Base-by-base conservation (phyloP, 2,329 filamentous ascomycete genomes). In the Intubia oerlemansii region DNA sequence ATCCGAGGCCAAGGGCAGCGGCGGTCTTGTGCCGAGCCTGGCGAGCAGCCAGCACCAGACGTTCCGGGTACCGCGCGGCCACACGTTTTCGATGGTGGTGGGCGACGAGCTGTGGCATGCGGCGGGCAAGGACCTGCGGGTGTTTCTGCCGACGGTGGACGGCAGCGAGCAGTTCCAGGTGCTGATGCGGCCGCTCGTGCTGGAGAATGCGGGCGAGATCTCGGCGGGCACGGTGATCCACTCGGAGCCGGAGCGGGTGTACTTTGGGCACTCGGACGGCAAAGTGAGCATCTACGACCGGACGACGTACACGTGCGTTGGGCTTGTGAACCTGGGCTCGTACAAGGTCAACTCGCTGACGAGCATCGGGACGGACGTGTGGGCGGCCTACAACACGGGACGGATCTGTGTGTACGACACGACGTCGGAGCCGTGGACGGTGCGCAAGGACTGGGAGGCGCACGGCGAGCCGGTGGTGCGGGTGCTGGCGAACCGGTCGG, bases 341-440 rank as follows among this genome's bases (percentile, higher is more conserved):
- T 95, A 90, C 62, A 95, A 93, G 51, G 91, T 98, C 49, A 92
- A 82, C 45, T 72, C 77, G 20, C 56, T 98, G 30, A 67, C 72
- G 3, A 79, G 81, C 7, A 76, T 82, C 4, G 84, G 82, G 5
- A 65, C 72, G 34, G 66, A 80, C 42, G 58, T 98, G 1, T 98
- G 88, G 88, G 81, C 82, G 17, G 85, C 75, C 3, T 95, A 84
- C 53, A 93, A 85, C 47, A 93, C 79, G 0, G 88, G 88, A 11
- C 91, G 76, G 62, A 70, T 92, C 18, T 88, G 81, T 42, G 77
- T 95, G 7, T 98, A 93, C 49, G 84, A 98, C 47, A 76, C 80
- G 9, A 65, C 57, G 8, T 63, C 67, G 17, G 69, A 65, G n/a
- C 85, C 85, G 0, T 98, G 88, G 88, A 62, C 63, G 13, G 69